Evolutionary conservation across 2,329 filamentous ascomycete genomes (phyloP).

Genomic region (Fusarium fracticaudum): DNA sequence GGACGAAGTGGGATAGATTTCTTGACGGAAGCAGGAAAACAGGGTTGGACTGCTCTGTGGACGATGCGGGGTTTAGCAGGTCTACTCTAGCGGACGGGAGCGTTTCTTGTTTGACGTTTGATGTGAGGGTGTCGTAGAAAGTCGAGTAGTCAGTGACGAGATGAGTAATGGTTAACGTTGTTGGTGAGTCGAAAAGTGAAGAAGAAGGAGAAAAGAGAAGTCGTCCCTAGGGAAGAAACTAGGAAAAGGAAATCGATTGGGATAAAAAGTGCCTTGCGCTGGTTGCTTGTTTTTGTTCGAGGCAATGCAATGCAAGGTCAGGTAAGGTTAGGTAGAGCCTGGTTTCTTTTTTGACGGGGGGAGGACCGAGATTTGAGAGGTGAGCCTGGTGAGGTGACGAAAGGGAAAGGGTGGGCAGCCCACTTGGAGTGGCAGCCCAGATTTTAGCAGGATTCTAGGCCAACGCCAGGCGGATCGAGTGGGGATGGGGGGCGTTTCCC

Average conservation of each 20-base stretch:
- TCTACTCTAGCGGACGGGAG: slow-evolving; percentile 32
- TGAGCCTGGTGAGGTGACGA: slow-evolving; percentile 26
- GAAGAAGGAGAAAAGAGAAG: slow-evolving; percentile 8
- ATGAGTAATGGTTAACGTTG: background rate
- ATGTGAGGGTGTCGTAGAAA: slow-evolving; percentile 26
- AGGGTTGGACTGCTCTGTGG: slow-evolving; percentile 20
- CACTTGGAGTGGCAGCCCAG: slow-evolving; percentile 37
- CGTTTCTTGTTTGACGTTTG: slow-evolving; percentile 21
- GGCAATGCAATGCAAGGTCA: background rate
- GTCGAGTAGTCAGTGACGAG: slow-evolving; percentile 20
- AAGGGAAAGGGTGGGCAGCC: slow-evolving; percentile 38
- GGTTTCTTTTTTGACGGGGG: slow-evolving; percentile 38
- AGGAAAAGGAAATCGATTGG: slow-evolving; percentile 32
- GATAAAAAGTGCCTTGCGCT: slow-evolving; percentile 31
- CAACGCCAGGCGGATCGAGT: slow-evolving; percentile 36
- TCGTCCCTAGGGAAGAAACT: slow-evolving; percentile 18
- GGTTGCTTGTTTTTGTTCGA: slow-evolving; percentile 29
- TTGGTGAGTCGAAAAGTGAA: slow-evolving; percentile 8
- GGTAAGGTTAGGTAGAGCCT: slow-evolving; percentile 28
- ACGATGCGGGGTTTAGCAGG: slow-evolving; percentile 41
- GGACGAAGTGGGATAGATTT: background rate
- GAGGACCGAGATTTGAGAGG: slow-evolving; percentile 33
- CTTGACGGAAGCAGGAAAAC: slow-evolving; percentile 19
- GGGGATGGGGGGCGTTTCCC: slow-evolving; percentile 33
- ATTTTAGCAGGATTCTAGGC: slow-evolving; percentile 40